A percentile compares a stretch with the other conserved stretches of the same genome.
Evolutionary conservation across 2,329 filamentous ascomycete species (phyloP).

Genomic region (Trichoderma arundinaceum): DNA sequence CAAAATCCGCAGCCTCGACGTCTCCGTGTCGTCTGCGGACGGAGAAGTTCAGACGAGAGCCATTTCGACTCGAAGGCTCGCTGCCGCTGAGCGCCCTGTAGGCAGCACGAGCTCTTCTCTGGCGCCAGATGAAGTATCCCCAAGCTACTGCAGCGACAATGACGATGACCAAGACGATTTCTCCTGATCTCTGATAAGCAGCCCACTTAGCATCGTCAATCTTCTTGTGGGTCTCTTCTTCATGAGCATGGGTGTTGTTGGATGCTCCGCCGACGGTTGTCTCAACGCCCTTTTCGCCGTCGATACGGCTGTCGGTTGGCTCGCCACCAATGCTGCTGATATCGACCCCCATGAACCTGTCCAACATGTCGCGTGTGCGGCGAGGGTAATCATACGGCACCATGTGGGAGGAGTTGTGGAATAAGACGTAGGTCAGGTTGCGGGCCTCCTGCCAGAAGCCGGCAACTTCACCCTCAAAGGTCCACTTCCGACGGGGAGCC

Average conservation of each 20-base stretch:
- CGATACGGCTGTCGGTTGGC: constrained; percentile 79
- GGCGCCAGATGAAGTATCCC: constrained; percentile 73
- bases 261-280: constrained; percentile 76
- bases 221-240: constrained; percentile 62
- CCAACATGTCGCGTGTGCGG: constrained; percentile 91
- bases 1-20: constrained; percentile 68
- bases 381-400: constrained; percentile 93
- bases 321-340: constrained; percentile 84
- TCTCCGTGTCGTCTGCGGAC: constrained; percentile 56
- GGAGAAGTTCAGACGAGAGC: constrained; percentile 54
- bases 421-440: constrained; percentile 93
- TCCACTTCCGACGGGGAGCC: constrained; percentile 93
- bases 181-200: constrained; percentile 86
- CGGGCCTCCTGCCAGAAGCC: constrained; percentile 94
- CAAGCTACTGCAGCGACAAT: constrained; percentile 73
- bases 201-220: constrained; percentile 86
- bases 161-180: constrained; percentile 83
- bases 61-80: constrained; percentile 43
- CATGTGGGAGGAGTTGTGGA: constrained; percentile 98
- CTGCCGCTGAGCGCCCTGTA: constrained; percentile 59
- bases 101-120: constrained; percentile 60
- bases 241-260: constrained; percentile 61
- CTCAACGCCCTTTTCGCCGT: constrained; percentile 81
- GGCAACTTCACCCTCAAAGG: constrained; percentile 84
- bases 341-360: constrained; percentile 93